A percentile compares a stretch with the other conserved stretches of the same genome.
These are phyloP conservation scores for Tuber borchii DNA, from an alignment of 495 filamentous ascomycete genomes.

Conservation along the genomic window DNA sequence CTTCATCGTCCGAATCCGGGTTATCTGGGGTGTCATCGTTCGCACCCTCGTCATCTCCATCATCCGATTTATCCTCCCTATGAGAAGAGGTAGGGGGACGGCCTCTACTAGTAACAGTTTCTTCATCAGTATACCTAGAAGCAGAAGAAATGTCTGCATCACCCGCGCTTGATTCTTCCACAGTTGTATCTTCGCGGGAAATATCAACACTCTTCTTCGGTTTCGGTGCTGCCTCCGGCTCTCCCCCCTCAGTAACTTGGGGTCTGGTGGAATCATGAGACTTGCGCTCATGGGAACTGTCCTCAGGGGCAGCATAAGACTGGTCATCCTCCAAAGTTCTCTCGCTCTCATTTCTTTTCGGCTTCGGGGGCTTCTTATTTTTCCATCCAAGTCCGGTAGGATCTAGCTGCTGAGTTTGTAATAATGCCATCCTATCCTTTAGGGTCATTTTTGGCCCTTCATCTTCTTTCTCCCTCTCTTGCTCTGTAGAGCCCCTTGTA, in stretches of 20 bases:
- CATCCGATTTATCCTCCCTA: constrained; percentile 42
- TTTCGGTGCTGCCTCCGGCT: constrained; percentile 11
- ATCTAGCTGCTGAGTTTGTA: constrained; percentile 91
- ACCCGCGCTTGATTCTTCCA: constrained; percentile 19
- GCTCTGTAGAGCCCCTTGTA: constrained; percentile 41
- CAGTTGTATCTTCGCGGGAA: constrained; percentile 41
- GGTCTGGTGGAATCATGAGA: constrained; percentile 23
- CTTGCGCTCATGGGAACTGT: constrained; percentile 11
- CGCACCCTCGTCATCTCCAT: constrained; percentile 47
- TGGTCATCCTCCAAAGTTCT: constrained; percentile 27
- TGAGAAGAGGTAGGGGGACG: constrained; percentile 21
- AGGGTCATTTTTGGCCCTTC: constrained; percentile 80
- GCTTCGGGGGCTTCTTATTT: constrained; percentile 74
- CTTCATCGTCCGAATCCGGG: constrained; percentile 78
- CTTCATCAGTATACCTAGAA: constrained; percentile 10
- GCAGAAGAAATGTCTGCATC: constrained; percentile 25
- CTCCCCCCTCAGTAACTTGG: constrained; percentile 5
- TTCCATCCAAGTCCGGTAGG: constrained; percentile 68
- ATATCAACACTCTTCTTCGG: constrained; percentile 38
- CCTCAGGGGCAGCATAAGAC: constrained; percentile 14
- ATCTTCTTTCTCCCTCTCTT: constrained; percentile 50
- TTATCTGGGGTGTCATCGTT: constrained; percentile 47
- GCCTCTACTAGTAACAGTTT: constrained; percentile 10
- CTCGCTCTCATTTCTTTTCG: constrained; percentile 62
- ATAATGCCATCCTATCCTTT: constrained; percentile 85